A percentile compares a stretch with the other conserved stretches of the same genome.
Conservation (phyloP, 371 early-diverging fungal genomes). For the Quaeritorhiza haematococci region DNA sequence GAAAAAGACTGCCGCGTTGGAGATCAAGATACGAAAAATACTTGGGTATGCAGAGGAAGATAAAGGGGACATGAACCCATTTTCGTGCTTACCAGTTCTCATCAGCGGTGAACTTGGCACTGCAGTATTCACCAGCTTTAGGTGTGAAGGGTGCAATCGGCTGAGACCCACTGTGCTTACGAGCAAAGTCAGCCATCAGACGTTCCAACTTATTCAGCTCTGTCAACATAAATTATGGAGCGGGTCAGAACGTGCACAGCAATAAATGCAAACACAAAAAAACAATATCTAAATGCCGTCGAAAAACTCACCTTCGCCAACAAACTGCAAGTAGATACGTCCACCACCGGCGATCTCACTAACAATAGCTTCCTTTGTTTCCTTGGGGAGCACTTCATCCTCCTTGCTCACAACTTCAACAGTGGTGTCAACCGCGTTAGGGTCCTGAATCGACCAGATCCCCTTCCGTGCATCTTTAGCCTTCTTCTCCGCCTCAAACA, state of each 20-base stretch:
- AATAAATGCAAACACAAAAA: constrained; percentile 7
- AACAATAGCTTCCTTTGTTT: constrained; percentile 62
- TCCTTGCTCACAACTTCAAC: constrained; percentile 20
- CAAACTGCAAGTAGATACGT: constrained; percentile 72
- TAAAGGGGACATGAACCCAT: not conserved
- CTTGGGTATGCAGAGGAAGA: too few relatives aligned
- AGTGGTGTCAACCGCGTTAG: constrained; percentile 22
- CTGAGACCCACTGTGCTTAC: constrained; percentile 46
- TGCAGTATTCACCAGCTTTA: constrained; percentile 64
- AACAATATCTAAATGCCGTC: too few relatives aligned
- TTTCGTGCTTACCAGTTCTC: constrained; percentile 67
- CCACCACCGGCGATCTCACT: constrained; percentile 72
- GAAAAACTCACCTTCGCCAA: constrained; percentile 51
- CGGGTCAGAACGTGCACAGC: not conserved
- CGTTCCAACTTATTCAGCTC: constrained; percentile 64
- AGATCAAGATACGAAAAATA: too few relatives aligned
- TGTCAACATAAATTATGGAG: not conserved
- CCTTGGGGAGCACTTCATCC: constrained; percentile 8
- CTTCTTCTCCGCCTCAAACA: constrained; percentile 72
- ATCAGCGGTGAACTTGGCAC: constrained; percentile 84
- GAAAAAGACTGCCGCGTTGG: constrained; percentile 8
- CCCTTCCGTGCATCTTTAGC: constrained; percentile 67
- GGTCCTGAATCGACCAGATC: constrained; percentile 36
- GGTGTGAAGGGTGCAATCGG: constrained; percentile 46
- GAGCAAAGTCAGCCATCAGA: constrained; percentile 76